These are phyloP conservation scores for Ceratocystis papillata DNA, from an alignment of 2,329 filamentous ascomycete species.

Conservation along the genomic window DNA sequence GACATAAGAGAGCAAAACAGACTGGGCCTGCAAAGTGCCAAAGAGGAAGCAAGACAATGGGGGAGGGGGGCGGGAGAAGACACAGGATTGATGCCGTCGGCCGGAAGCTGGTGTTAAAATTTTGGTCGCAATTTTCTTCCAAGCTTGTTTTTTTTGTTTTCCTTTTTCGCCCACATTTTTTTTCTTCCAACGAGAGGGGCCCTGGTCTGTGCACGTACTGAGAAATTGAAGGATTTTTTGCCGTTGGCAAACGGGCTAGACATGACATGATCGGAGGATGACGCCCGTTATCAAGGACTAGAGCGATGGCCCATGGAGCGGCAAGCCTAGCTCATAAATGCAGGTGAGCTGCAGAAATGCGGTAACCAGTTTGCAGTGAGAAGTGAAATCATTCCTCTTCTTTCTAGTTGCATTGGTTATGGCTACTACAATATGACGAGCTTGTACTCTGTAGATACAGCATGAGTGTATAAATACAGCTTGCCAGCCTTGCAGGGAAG, in stretches of 20 bases:
- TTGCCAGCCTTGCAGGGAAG: not conserved
- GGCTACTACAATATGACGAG: not conserved
- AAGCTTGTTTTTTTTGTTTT: not conserved
- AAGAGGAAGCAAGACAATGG: not conserved
- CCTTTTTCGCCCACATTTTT: constrained; percentile 1
- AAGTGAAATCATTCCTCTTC: no score
- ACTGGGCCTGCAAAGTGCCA: not conserved
- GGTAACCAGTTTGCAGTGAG: no score
- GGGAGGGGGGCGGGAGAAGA: not conserved
- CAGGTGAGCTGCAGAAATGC: no score
- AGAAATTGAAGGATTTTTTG: constrained; percentile 5
- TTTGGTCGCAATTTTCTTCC: not conserved
- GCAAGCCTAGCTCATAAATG: no score
- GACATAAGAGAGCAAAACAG: not conserved
- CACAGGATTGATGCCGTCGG: constrained; percentile 13
- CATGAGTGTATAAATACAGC: not conserved
- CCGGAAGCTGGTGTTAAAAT: constrained; percentile 4
- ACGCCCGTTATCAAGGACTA: not conserved
- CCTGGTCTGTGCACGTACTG: not conserved
- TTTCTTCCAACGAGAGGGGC: not conserved
- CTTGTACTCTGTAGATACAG: not conserved
- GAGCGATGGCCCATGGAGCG: not conserved
- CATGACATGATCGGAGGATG: constrained; percentile 5
- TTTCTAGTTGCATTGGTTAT: no score
- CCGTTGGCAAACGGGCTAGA: not conserved